A percentile compares a stretch with the other conserved stretches of the same genome.
phyloP scores from a whole-genome alignment of 345 rosid genomes.

The Streptanthus diversifolius region DNA sequence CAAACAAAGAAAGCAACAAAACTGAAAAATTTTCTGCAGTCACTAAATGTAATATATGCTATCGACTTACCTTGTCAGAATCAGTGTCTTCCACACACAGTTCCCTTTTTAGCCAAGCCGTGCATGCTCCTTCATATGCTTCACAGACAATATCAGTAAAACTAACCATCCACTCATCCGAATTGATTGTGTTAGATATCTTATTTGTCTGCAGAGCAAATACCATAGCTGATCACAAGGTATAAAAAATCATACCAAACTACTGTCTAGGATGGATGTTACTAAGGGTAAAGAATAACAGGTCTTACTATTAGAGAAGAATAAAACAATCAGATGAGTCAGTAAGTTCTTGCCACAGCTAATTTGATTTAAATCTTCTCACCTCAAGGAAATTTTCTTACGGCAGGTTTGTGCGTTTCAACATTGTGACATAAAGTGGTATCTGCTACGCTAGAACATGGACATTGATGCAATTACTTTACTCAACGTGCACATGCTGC shows the following conservation, averaged over 20 bases:
- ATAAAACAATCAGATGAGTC: neutral
- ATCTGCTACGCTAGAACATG: neutral
- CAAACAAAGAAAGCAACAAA: neutral
- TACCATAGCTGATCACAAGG: constrained; percentile 14
- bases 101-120: constrained; percentile 64
- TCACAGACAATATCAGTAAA: constrained; percentile 47
- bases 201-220: constrained; percentile 53
- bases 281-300: neutral
- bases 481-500: neutral
- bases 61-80: constrained; percentile 42
- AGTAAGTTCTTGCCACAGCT: neutral
- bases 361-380: neutral
- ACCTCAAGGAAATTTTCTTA: neutral
- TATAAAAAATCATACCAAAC: constrained; percentile 1
- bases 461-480: neutral
- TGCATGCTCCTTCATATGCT: constrained; percentile 52
- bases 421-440: neutral
- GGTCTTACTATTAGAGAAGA: neutral
- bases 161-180: constrained; percentile 50
- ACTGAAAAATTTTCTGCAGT: neutral
- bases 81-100: constrained; percentile 43
- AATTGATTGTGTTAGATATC: constrained; percentile 24
- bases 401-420: neutral
- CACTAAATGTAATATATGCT: neutral
- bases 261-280: neutral